phyloP scores from a whole-genome alignment of 768 basidiomycete species.

The Pleurotus platypus region DNA sequence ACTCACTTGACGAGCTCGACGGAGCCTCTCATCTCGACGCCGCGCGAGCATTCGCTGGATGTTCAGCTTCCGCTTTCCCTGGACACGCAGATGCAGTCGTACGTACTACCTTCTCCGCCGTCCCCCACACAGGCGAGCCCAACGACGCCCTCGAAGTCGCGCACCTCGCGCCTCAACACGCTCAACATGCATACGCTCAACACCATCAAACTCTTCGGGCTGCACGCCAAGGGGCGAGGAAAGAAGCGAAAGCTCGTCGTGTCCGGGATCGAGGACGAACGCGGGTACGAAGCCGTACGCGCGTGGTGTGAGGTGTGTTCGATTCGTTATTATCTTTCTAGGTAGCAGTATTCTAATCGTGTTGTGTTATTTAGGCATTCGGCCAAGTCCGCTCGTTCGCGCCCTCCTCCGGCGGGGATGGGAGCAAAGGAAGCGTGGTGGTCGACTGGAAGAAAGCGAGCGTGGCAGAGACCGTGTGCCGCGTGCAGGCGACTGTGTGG shows the following conservation, averaged over 20 bases:
- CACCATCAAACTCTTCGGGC: too few relatives aligned
- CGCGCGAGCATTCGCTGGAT: too few relatives aligned
- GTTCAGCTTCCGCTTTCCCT: too few relatives aligned
- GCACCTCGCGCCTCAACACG: too few relatives aligned
- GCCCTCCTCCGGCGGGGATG: conserved; percentile 20
- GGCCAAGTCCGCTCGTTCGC: conserved; percentile 29
- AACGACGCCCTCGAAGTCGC: too few relatives aligned
- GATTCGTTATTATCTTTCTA: neutral
- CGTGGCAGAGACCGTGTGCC: conserved; percentile 37
- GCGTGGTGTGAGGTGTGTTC: conserved; percentile 30
- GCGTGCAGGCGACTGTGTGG: conserved; percentile 32
- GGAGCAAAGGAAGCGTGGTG: conserved; percentile 12
- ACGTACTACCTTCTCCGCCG: too few relatives aligned
- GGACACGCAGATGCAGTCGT: too few relatives aligned
- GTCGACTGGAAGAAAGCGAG: conserved; percentile 34
- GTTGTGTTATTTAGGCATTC: conserved; percentile 15
- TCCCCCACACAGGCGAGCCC: too few relatives aligned
- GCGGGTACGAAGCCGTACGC: conserved; percentile 26
- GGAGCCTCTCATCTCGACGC: too few relatives aligned
- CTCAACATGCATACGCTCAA: too few relatives aligned
- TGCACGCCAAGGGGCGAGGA: conserved; percentile 3
- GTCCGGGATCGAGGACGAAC: conserved; percentile 25
- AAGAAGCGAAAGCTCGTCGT: conserved; percentile 28
- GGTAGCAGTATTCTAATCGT: too few relatives aligned
- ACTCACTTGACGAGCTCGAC: too few relatives aligned